Percentiles rank a stretch among this genome's conserved stretches.
Evolutionary conservation across 306 rosid genomes (phyloP).

Genomic region (Glycine soja): DNA sequence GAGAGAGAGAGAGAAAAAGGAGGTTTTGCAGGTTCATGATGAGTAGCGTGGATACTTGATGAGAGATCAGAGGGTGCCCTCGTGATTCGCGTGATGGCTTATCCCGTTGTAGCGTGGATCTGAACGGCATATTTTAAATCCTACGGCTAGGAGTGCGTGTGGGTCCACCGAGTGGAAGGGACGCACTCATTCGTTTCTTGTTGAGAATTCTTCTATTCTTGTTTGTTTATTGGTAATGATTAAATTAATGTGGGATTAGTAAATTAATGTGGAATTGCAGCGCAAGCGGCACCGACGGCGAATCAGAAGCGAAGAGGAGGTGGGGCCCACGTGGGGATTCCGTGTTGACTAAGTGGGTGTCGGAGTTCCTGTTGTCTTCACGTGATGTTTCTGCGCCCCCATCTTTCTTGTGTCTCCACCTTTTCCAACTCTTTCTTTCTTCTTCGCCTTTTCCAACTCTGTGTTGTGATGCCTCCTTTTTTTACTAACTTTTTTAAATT

Average conservation of each 20-base stretch:
- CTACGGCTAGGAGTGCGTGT: conserved; percentile 33
- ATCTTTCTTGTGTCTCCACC: conserved; percentile 33
- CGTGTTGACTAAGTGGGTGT: conserved; percentile 72
- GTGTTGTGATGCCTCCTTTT: not conserved
- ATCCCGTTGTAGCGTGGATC: conserved; percentile 46
- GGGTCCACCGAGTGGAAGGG: not conserved
- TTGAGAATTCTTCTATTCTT: not conserved
- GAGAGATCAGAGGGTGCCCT: conserved; percentile 6
- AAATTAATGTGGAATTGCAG: not conserved
- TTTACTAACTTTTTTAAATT: not conserved
- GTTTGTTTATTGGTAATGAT: not conserved
- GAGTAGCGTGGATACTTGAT: conserved; percentile 47
- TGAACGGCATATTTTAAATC: conserved; percentile 17
- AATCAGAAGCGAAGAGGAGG: conserved; percentile 45
- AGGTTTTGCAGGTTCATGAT: conserved; percentile 45
- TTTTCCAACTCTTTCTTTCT: conserved; percentile 11
- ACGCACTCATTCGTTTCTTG: not conserved
- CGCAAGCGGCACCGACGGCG: conserved; percentile 74
- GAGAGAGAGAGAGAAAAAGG: not conserved
- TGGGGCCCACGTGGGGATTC: conserved; percentile 48
- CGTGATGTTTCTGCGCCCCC: conserved; percentile 68
- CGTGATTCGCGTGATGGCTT: conserved; percentile 47
- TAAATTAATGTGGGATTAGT: too few relatives aligned
- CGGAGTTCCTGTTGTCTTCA: conserved; percentile 72
- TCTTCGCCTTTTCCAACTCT: not conserved